Conservation (phyloP, 352 stramenopile species). For the Phytophthora colocasiae region DNA sequence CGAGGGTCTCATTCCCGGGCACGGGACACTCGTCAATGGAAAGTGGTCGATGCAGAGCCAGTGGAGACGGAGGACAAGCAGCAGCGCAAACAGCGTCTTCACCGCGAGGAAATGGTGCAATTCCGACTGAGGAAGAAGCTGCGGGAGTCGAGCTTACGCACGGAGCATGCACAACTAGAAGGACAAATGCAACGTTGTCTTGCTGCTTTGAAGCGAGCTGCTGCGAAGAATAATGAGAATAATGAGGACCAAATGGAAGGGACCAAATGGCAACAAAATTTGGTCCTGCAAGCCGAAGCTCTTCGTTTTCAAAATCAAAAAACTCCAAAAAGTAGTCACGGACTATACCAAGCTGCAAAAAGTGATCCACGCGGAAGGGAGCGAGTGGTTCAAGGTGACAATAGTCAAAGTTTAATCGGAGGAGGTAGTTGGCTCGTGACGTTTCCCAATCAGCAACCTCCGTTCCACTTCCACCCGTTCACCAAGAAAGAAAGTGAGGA, state of each 20-base stretch:
- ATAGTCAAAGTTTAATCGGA: not conserved
- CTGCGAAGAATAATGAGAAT: not conserved
- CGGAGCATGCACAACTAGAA: constrained; percentile 7
- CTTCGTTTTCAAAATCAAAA: constrained; percentile 39
- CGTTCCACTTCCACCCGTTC: constrained; percentile 41
- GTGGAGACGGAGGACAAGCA: constrained; percentile 3
- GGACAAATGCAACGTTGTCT: not conserved
- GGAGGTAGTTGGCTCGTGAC: constrained; percentile 16
- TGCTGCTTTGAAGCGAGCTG: not conserved
- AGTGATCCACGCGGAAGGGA: constrained; percentile 17
- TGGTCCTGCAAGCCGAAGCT: constrained; percentile 32
- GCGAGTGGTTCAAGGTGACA: not conserved
- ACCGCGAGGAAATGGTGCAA: constrained; percentile 29
- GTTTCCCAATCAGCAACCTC: constrained; percentile 22
- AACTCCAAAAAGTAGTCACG: constrained; percentile 24
- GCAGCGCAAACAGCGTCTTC: constrained; percentile 19
- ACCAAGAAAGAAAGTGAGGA: constrained; percentile 14
- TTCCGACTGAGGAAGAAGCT: constrained; percentile 19
- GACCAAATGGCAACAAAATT: constrained; percentile 3
- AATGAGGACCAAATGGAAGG: not conserved
- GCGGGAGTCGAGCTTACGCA: constrained; percentile 4
- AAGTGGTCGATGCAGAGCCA: not conserved
- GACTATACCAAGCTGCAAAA: constrained; percentile 17
- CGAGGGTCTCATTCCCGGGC: too few species aligned
- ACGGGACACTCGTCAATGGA: constrained; percentile 9